These are phyloP conservation scores for Chrysanthemum lavandulifolium DNA, from an alignment of 129 eudicot genomes.

Conservation along the genomic window DNA sequence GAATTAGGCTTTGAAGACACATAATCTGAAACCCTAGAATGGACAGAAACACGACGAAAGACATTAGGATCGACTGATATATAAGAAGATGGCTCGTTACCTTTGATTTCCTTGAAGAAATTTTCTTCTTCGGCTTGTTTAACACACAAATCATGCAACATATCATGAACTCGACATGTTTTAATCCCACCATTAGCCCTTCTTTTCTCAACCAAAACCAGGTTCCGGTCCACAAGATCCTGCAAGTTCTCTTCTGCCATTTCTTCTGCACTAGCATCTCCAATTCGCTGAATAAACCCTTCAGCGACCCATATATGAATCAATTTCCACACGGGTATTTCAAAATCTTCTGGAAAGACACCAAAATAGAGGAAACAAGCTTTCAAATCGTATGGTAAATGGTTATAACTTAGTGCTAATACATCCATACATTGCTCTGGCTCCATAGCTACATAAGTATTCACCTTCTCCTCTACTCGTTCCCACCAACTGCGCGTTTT, in stretches of 20 bases:
- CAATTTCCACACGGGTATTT: constrained; percentile 44
- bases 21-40: constrained; percentile 20
- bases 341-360: constrained; percentile 46
- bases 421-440: constrained; percentile 45
- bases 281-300: constrained; percentile 43
- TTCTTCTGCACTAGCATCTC: constrained; percentile 40
- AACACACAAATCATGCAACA: constrained; percentile 49
- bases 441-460: constrained; percentile 39
- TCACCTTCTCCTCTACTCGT: constrained; percentile 41
- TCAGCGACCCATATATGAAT: constrained; percentile 54
- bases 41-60: constrained; percentile 32
- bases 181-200: constrained; percentile 45
- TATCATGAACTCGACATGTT: constrained; percentile 53
- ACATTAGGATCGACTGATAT: constrained; percentile 10
- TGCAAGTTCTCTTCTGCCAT: constrained; percentile 47
- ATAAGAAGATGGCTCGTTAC: background rate
- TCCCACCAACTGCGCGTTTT: constrained; percentile 44
- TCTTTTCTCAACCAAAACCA: constrained; percentile 41
- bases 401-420: constrained; percentile 48
- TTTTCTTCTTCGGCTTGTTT: constrained; percentile 45
- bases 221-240: constrained; percentile 50
- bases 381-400: constrained; percentile 45
- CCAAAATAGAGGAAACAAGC: constrained; percentile 45
- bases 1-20: constrained; percentile 3
- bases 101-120: constrained; percentile 35